phyloP scores from a whole-genome alignment of 1,284 basidiomycete species.

The Lentinus polychrous region DNA sequence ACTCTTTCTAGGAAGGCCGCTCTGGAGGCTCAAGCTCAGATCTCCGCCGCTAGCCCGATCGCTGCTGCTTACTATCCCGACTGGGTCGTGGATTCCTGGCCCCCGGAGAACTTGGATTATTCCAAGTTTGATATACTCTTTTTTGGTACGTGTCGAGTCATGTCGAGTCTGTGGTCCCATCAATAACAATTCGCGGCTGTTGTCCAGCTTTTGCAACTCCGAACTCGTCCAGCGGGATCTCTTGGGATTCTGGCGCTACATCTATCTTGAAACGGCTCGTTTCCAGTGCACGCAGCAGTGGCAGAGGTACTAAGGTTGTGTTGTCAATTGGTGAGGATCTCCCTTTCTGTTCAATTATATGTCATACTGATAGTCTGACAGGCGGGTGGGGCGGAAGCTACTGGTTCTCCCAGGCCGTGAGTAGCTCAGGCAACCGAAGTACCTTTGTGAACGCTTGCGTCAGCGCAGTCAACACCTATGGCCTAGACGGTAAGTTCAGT shows the following conservation, averaged over 20 bases:
- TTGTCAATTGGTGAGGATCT: conserved; percentile 62
- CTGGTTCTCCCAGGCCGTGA: conserved; percentile 61
- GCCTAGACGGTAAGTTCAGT: conserved; percentile 46
- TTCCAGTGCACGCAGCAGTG: conserved; percentile 47
- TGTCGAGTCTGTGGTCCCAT: conserved; percentile 1
- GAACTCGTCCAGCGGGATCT: conserved; percentile 47
- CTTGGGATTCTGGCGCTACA: conserved; percentile 49
- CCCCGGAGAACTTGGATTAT: conserved; percentile 67
- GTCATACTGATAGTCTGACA: conserved; percentile 6
- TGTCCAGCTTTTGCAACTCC: conserved; percentile 69
- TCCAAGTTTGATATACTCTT: conserved; percentile 67
- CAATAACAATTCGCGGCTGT: not conserved
- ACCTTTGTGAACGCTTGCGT: conserved; percentile 59
- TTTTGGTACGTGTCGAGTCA: conserved; percentile 35
- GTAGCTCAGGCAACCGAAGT: conserved; percentile 38
- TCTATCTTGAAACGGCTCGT: conserved; percentile 60
- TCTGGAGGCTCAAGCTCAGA: conserved; percentile 11
- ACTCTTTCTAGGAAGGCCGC: conserved; percentile 39
- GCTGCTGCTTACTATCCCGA: conserved; percentile 59
- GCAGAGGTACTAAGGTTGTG: conserved; percentile 56
- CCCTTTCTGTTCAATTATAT: conserved; percentile 5
- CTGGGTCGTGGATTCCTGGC: conserved; percentile 51
- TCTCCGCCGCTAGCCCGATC: conserved; percentile 17
- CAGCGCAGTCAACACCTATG: conserved; percentile 51
- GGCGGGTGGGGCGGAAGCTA: conserved; percentile 50